Evolutionary conservation across 345 rosid species (phyloP).

Genomic region (Linum lewisii): DNA sequence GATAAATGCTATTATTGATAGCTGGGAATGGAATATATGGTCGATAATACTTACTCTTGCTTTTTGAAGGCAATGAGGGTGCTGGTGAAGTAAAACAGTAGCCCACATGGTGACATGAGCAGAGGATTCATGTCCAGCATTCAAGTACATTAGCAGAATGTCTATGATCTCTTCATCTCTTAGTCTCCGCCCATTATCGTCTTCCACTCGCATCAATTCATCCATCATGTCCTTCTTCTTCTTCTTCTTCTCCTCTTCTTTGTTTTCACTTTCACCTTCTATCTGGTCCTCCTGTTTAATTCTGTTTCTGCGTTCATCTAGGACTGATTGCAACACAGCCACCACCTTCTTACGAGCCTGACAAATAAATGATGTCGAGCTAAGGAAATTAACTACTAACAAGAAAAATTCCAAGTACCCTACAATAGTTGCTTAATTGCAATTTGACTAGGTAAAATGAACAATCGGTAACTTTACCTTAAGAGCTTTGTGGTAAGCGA

Average conservation of each 20-base stretch:
- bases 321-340: constrained; percentile 39
- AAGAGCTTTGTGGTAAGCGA: constrained; percentile 68
- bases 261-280: neutral
- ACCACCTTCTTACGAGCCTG: constrained; percentile 80
- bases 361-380: neutral
- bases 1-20: too few species aligned
- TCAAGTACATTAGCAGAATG: constrained; percentile 64
- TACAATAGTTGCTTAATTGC: neutral
- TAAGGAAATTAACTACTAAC: too few species aligned
- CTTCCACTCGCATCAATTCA: constrained; percentile 47
- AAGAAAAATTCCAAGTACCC: neutral
- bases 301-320: constrained; percentile 39
- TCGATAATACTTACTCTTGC: constrained; percentile 59
- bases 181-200: constrained; percentile 58
- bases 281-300: neutral
- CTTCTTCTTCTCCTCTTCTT: constrained; percentile 15
- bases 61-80: constrained; percentile 47
- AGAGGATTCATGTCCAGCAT: constrained; percentile 91
- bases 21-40: neutral
- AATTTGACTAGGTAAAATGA: neutral
- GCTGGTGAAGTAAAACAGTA: constrained; percentile 55
- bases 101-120: constrained; percentile 86
- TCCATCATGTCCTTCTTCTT: constrained; percentile 73
- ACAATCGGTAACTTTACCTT: constrained; percentile 30
- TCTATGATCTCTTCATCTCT: constrained; percentile 73